A percentile compares a stretch with the other conserved stretches of the same genome.
Evolutionary conservation across 2,329 filamentous ascomycete species (phyloP).

Genomic region (Diplodia intermedia): DNA sequence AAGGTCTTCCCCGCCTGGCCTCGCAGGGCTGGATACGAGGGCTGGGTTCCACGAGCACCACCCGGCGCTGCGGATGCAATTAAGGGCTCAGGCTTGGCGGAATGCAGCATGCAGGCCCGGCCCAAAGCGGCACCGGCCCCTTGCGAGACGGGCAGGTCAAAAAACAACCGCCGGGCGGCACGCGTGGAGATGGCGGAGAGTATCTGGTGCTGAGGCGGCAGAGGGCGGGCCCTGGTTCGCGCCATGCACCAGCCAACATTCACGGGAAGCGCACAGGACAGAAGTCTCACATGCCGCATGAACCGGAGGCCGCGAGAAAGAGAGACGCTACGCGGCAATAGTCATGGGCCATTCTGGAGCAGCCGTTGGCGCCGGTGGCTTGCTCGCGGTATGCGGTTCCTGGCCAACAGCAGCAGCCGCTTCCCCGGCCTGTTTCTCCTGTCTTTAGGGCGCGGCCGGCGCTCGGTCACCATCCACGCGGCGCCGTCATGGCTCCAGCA

Average conservation of each 20-base stretch:
- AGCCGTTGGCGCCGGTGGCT: neutral
- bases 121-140: neutral
- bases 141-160: neutral
- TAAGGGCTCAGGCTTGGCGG: constrained; percentile 4
- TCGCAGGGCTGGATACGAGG: constrained; percentile 28
- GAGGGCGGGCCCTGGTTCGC: constrained; percentile 2
- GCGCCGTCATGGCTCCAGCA: too few species aligned
- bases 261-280: constrained; percentile 27
- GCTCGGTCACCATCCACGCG: neutral
- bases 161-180: neutral
- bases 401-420: neutral
- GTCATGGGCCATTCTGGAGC: too few species aligned
- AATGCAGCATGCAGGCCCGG: neutral
- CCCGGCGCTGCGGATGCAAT: neutral
- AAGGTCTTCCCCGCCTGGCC: neutral
- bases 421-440: neutral
- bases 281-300: neutral
- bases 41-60: neutral
- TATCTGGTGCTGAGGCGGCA: too few species aligned
- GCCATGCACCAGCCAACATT: constrained; percentile 9
- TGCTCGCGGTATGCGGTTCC: neutral
- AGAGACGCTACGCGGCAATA: too few species aligned
- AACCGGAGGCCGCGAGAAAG: neutral
- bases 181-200: neutral
- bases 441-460: constrained; percentile 3